Base-by-base conservation (phyloP, 495 filamentous ascomycete species). In the Tuber magnatum region DNA sequence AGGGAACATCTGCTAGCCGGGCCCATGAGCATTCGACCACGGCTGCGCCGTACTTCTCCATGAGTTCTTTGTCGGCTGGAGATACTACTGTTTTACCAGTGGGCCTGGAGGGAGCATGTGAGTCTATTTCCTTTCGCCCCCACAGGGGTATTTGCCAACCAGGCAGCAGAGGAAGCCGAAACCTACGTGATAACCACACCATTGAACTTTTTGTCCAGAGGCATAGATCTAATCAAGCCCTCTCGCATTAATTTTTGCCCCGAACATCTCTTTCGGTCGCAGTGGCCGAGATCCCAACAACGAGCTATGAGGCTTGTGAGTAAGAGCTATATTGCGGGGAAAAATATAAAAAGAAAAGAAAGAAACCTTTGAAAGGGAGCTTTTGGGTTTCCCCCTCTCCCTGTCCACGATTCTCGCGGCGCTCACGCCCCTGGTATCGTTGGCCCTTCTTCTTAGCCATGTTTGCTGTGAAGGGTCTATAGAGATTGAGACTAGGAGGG, bases 1-100 rank as follows among this genome's bases (percentile, higher is more conserved):
- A 98, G 43, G 94, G 94, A 3, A 99, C 91, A 84, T 99, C 95
- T 41, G 91, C 88, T 22, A 95, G 91, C 77, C 96, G 87, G 3
- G 94, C 94, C 95, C 95, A 99, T 48, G 93, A 97, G 83, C 94
- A 97, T 84, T 99, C 95, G 40, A 99, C 96, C 0, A 99, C 95
- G 0, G 96, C 95, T 28, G 94, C 96, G 72, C 95, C 95, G 83
- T 91, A 91, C 85, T 92, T 90, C 81, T 97, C 93, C 76, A 97
- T 87, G 1, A 97, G 83, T 70, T 91, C 89, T 72, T 84, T 86
- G 83, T 99, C 95, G 38, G 92, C 92, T 1, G 93, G 91, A 2
- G 92, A 96, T 51, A 99, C 79, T 65, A 92, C 86, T 71, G 85
- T 87, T 83, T 97, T 97, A 56, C 93, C 95, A 85, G 97, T 97